Base-by-base conservation (phyloP, 2,329 filamentous ascomycete species). In the Paecilomyces sp. region DNA sequence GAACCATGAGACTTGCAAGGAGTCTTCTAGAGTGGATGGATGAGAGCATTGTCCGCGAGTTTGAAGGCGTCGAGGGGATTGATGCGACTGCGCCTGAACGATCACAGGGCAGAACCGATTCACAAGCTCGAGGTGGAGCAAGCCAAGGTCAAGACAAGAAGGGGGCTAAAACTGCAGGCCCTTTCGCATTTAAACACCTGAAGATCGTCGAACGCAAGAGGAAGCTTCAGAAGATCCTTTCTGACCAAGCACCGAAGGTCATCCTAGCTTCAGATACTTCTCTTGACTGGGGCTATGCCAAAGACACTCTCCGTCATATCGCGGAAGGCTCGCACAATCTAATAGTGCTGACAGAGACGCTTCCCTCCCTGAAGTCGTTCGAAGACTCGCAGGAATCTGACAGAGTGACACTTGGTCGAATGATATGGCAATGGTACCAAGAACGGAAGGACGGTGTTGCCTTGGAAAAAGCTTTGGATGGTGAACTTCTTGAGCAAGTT, bases 11-110 rank as follows among this genome's bases (percentile, higher is more conserved):
- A 57, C 91, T 97, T 65, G 90, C 93, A 28, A 85, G 92, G 65
- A 97, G 93, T 73, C 96, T 99, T 90, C 80, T 99, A 33, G 94
- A 99, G 71, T 99, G 94, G 94, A 97, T 99, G 92, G 92, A 97
- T 70, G 92, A 97, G 69, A 88, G 87, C 60, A 95, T 99, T 61
- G 89, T 96, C 51, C 87, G 92, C 58, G 93, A 97, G 68, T 95
- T 96, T 62, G 92, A 96, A 71, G 86, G 88, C 15, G 80, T 75
- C 1, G 75, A 78, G 60, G 75, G 76, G 36, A 72, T 70, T 25
- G 75, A 78, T 59, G 70, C 68, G 57, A 67, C 67, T 6, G 61
- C 61, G 3, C 66, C 67, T 9, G 68, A 69, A n/a, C 74, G 77
- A 61, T 63, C 65, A 11, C 70, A 73, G 36, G 69, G 67, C 64